Evolutionary conservation across 1,139 yeast species (phyloP).

Genomic region (Yamadazyma jaroonii): DNA sequence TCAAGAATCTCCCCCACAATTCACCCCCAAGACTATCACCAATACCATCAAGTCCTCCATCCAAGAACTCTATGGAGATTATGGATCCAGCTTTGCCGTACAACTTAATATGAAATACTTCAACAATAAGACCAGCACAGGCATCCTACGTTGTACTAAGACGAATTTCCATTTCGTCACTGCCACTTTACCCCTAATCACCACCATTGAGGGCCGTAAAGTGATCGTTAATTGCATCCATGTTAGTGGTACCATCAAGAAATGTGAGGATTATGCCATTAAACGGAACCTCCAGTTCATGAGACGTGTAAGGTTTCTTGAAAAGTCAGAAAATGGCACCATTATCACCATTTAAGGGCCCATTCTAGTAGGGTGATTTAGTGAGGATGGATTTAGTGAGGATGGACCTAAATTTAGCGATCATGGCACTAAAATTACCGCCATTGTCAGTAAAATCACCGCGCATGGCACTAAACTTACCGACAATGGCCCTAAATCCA

Average conservation of each 20-base stretch:
- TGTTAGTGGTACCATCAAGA: conserved; percentile 86
- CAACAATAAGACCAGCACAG: conserved; percentile 78
- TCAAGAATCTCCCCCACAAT: conserved; percentile 42
- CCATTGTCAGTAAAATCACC: too few relatives aligned
- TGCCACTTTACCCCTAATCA: conserved; percentile 69
- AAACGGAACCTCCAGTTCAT: conserved; percentile 39
- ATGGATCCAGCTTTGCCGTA: conserved; percentile 68
- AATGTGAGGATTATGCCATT: conserved; percentile 70
- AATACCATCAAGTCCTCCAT: conserved; percentile 53
- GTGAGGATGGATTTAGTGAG: too few relatives aligned
- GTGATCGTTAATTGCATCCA: conserved; percentile 64
- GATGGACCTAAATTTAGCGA: too few relatives aligned
- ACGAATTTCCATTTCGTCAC: conserved; percentile 61
- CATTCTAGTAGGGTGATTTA: background rate
- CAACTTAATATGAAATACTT: conserved; percentile 74
- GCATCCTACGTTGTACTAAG: conserved; percentile 76
- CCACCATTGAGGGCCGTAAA: conserved; percentile 46
- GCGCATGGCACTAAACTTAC: too few relatives aligned
- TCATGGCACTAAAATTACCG: too few relatives aligned
- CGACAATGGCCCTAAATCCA: too few relatives aligned
- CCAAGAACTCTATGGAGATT: conserved; percentile 69
- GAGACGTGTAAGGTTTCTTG: conserved; percentile 10
- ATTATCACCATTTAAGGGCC: conserved; percentile 1
- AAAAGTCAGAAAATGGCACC: conserved; percentile 8
- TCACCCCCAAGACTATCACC: conserved; percentile 47